Evolutionary conservation across 2,329 filamentous ascomycete genomes (phyloP).

Genomic region (Fusarium sambucinum): DNA sequence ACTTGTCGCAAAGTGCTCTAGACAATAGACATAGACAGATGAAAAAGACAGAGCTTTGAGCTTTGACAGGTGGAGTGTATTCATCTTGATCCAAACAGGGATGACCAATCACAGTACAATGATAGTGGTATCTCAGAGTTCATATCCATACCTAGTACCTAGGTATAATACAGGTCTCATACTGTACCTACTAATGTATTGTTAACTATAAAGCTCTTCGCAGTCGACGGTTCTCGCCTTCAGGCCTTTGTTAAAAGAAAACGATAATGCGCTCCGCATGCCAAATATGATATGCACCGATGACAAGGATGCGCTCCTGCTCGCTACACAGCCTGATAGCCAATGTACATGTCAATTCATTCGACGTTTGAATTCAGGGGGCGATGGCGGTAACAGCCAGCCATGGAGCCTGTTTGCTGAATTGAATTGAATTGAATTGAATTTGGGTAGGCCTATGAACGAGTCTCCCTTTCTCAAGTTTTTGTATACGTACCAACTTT

Average conservation of each 20-base stretch:
- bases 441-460: not conserved
- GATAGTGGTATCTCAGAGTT: not conserved
- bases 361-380: conserved; percentile 8
- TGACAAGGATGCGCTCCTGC: conserved; percentile 1
- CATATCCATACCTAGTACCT: not conserved
- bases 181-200: not conserved
- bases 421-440: conserved; percentile 5
- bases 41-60: not conserved
- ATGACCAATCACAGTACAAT: conserved; percentile 19
- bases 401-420: not conserved
- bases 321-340: not conserved
- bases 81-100: not conserved
- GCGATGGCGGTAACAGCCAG: not conserved
- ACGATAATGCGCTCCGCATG: conserved; percentile 11
- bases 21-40: not conserved
- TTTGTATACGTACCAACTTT: not conserved
- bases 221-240: not conserved
- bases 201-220: conserved; percentile 4
- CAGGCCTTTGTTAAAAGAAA: not conserved
- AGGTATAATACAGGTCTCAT: not conserved
- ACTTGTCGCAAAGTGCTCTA: not conserved
- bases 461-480: not conserved
- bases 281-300: not conserved
- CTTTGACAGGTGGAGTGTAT: not conserved
- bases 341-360: conserved; percentile 3